These are phyloP conservation scores for Saccharomyces eubayanus DNA, from an alignment of 805 yeast species.

Conservation along the genomic window DNA sequence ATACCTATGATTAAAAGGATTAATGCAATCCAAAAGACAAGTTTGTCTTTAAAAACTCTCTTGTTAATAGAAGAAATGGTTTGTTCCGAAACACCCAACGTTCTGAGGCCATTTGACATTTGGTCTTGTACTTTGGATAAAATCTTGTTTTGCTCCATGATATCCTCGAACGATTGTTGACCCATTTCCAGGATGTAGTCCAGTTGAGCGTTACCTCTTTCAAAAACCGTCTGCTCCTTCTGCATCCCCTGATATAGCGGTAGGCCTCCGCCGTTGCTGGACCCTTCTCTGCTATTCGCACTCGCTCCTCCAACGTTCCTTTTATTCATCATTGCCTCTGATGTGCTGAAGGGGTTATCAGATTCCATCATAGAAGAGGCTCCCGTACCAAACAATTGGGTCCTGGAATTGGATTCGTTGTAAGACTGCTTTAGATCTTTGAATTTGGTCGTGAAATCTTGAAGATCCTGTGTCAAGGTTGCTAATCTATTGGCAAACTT, in stretches of 20 bases:
- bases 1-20: constrained; percentile 53
- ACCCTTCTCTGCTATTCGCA: constrained; percentile 15
- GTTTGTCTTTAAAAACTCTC: constrained; percentile 78
- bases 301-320: constrained; percentile 21
- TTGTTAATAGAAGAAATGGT: constrained; percentile 75
- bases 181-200: constrained; percentile 92
- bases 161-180: constrained; percentile 70
- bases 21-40: constrained; percentile 75
- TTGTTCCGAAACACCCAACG: constrained; percentile 78
- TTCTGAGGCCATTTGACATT: constrained; percentile 60
- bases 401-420: constrained; percentile 20
- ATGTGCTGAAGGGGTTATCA: not conserved
- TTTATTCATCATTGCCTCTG: constrained; percentile 18
- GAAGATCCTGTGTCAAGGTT: constrained; percentile 41
- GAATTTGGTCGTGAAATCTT: constrained; percentile 28
- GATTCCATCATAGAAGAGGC: not conserved
- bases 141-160: constrained; percentile 75
- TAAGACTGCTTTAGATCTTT: constrained; percentile 28
- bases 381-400: constrained; percentile 16
- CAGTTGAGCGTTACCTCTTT: constrained; percentile 67
- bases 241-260: constrained; percentile 52
- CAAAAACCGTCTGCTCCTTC: constrained; percentile 57
- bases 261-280: constrained; percentile 6
- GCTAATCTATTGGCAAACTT: constrained; percentile 55
- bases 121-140: constrained; percentile 51